These are phyloP conservation scores for Flaveria floridana DNA, from an alignment of 140 eudicot genomes.

Conservation along the genomic window DNA sequence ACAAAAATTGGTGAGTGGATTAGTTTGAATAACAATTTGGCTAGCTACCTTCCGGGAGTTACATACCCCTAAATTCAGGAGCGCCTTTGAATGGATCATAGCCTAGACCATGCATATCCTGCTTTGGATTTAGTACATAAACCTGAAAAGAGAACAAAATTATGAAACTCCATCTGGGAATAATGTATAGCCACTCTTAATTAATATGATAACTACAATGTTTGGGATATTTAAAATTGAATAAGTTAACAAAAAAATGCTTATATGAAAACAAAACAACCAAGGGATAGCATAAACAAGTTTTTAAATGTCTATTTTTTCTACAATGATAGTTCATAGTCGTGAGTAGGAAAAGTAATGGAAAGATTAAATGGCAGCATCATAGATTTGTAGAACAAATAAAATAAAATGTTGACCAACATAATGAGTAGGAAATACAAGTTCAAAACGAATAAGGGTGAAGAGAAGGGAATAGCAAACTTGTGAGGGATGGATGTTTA, in stretches of 20 bases:
- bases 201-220: conserved; percentile 21
- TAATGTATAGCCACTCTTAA: conserved; percentile 6
- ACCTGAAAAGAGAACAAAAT: conserved; percentile 44
- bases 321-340: background rate
- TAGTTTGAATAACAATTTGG: conserved; percentile 12
- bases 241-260: background rate
- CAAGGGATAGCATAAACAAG: background rate
- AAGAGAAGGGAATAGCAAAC: background rate
- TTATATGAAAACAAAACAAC: conserved; percentile 10
- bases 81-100: conserved; percentile 93
- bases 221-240: background rate
- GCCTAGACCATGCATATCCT: conserved; percentile 93
- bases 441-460: background rate
- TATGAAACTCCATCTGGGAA: conserved; percentile 9
- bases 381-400: background rate
- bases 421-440: background rate
- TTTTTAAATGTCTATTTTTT: background rate
- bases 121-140: conserved; percentile 83
- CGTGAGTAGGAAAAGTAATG: background rate
- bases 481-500: background rate
- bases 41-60: conserved; percentile 19
- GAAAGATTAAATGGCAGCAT: conserved; percentile 11
- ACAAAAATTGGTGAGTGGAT: conserved; percentile 24
- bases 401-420: background rate
- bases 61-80: conserved; percentile 95